Base-by-base conservation (phyloP, 495 filamentous ascomycete genomes). In the Saxophila tyrrhenica region DNA sequence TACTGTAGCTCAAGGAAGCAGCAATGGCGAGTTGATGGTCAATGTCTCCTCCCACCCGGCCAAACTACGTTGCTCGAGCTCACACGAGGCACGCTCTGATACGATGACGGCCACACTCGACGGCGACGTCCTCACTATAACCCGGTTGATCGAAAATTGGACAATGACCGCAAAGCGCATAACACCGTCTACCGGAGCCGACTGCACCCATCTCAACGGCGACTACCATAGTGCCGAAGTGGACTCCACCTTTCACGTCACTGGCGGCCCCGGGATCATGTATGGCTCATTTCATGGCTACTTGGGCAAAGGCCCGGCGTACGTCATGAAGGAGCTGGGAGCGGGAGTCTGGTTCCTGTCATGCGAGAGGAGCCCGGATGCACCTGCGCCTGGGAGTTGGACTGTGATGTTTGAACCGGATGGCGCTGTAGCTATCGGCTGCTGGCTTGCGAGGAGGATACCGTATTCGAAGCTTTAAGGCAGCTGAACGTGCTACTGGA, bases 211-310 rank as follows among this genome's bases (percentile, higher is more conserved):
- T 13, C 50, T 54, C 42, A 20, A 20, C 20, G 56, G 56, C 39
- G 2, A 20, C 2, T 59, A 59, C 45, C 41, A 21, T 23, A 32
- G 51, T 22, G 56, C 49, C 10, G 56, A 59, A 35, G 3, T 35
- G 2, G 44, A 54, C 13, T 25, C 24, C 1, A 59, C 44, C 2
- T 50, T 59, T 21, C 21, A 49, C 38, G n/a, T 38, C 38, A 50
- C 56, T 2, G 51, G 51, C 23, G 17, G 10, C 2, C 17, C n/a
- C 16, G 56, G 43, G 15, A 54, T 29, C 23, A 21, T 54, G 8
- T 59, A 59, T 24, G 56, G 51, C 11, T 49, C 51, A 7, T 59
- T 59, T 38, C 23, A 42, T 21, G 56, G 56, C 21, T 59, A 22
- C 29, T 45, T 59, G 2, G 56, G 56, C 20, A 44, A 54, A 38